phyloP scores from a whole-genome alignment of 1,284 basidiomycete species.

The Melampsora larici-populina region DNA sequence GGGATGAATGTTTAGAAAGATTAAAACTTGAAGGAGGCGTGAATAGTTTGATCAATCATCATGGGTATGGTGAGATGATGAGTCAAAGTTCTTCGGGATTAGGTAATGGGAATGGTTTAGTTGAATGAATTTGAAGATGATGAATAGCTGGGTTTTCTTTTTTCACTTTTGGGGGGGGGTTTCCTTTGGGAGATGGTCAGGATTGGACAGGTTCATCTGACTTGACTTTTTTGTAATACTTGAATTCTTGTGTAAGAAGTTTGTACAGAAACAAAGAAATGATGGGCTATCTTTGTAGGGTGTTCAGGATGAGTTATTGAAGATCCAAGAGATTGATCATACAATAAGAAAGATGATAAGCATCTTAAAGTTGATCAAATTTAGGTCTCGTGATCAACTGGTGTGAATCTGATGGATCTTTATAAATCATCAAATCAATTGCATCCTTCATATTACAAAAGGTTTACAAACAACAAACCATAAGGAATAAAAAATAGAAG shows the following conservation, averaged over 20 bases:
- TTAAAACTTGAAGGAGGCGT: not conserved
- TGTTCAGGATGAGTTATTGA: too few species aligned
- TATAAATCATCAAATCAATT: not conserved
- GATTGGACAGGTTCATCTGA: too few species aligned
- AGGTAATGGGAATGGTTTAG: too few species aligned
- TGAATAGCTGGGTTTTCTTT: too few species aligned
- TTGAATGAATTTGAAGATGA: too few species aligned
- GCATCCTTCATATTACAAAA: not conserved
- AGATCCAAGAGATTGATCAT: too few species aligned
- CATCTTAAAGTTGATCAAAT: not conserved
- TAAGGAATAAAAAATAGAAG: not conserved
- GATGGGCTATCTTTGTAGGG: too few species aligned
- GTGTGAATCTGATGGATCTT: not conserved
- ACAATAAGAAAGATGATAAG: not conserved
- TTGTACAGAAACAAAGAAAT: too few species aligned
- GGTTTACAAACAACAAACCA: not conserved
- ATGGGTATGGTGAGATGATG: not conserved
- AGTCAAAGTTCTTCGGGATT: too few species aligned
- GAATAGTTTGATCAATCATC: not conserved
- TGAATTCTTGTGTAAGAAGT: too few species aligned
- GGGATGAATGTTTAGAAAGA: constrained; percentile 34
- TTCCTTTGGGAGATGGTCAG: too few species aligned
- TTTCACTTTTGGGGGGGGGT: too few species aligned
- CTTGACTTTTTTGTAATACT: not conserved
- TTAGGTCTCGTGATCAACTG: not conserved